Conservation (phyloP, 192 early-diverging fungal genomes). For the Coemansia sp. region DNA sequence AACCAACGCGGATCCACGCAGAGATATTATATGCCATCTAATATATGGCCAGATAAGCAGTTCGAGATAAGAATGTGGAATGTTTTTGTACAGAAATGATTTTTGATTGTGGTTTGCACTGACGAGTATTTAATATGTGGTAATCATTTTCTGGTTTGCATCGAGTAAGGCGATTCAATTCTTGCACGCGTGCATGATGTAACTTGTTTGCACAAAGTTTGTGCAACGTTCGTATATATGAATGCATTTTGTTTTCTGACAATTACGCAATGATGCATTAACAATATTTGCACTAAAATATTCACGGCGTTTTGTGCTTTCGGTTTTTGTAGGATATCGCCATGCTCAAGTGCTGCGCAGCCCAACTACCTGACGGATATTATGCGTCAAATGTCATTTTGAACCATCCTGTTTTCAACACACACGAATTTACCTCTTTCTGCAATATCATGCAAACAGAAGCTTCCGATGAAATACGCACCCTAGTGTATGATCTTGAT, state of each 20-base stretch:
- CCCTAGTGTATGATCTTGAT: slow-evolving; percentile 37
- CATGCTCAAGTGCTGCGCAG: slow-evolving; percentile 40
- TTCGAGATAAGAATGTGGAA: too few species aligned
- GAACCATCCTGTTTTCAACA: slow-evolving; percentile 38
- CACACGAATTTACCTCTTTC: slow-evolving; percentile 35
- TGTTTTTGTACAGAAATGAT: too few species aligned
- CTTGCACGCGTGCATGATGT: too few species aligned
- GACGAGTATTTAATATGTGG: too few species aligned
- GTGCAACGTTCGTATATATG: not conserved
- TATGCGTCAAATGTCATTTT: slow-evolving; percentile 22
- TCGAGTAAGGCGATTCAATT: too few species aligned
- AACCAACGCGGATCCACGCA: not conserved
- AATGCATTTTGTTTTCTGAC: not conserved
- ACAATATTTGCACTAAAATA: not conserved
- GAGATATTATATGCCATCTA: not conserved
- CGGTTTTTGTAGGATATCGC: slow-evolving; percentile 45
- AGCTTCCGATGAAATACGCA: slow-evolving; percentile 40
- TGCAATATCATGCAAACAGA: slow-evolving; percentile 41
- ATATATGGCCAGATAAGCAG: too few species aligned
- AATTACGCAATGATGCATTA: not conserved
- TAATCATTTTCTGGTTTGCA: too few species aligned
- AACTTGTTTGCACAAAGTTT: too few species aligned
- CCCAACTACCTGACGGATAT: slow-evolving; percentile 19
- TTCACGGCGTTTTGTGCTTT: not conserved
- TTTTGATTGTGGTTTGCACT: too few species aligned